phyloP scores from a whole-genome alignment of 305 asterid species.

The Withania somnifera region DNA sequence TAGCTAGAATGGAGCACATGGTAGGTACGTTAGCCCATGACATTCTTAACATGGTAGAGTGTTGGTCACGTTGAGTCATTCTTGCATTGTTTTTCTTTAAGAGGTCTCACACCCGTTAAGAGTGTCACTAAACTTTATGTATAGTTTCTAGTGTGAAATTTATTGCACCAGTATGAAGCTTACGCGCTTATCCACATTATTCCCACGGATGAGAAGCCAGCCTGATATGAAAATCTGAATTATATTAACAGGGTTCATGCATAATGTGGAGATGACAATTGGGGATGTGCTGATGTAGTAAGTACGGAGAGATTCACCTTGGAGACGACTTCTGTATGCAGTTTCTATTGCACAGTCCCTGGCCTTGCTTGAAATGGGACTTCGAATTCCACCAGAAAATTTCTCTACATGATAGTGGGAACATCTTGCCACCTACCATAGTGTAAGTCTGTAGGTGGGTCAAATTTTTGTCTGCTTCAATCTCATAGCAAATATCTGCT shows the following conservation, averaged over 20 bases:
- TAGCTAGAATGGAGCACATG: neutral
- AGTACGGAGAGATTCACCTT: neutral
- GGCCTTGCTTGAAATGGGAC: neutral
- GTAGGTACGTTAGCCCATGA: neutral
- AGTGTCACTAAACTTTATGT: too few relatives aligned
- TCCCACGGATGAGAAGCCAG: neutral
- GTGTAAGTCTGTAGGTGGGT: neutral
- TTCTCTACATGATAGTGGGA: neutral
- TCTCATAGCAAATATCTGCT: neutral
- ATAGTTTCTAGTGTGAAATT: too few relatives aligned
- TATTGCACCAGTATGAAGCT: neutral
- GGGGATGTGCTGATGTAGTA: neutral
- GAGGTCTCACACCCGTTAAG: neutral
- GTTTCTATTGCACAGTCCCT: neutral
- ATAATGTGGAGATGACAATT: neutral
- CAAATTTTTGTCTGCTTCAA: neutral
- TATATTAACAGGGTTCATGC: neutral
- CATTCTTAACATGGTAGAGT: neutral
- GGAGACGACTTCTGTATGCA: neutral
- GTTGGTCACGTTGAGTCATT: neutral
- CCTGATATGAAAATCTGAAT: neutral
- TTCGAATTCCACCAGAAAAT: neutral
- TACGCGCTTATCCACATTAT: neutral
- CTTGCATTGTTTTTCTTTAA: neutral
- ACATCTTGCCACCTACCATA: neutral